These are phyloP conservation scores for Xylona heveae DNA, from an alignment of 495 filamentous ascomycete genomes.

Conservation along the genomic window DNA sequence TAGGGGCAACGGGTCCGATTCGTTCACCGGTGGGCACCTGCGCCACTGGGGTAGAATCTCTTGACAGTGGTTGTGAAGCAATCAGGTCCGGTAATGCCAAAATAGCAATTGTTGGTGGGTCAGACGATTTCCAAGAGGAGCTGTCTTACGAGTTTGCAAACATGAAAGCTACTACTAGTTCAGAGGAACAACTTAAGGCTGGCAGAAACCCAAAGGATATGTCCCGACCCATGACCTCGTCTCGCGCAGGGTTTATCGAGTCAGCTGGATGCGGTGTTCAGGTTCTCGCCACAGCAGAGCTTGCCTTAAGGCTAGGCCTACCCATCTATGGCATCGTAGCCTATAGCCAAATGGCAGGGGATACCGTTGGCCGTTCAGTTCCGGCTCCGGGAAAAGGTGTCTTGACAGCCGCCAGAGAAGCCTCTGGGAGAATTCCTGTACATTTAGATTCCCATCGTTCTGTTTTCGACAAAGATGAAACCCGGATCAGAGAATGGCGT, in stretches of 20 bases:
- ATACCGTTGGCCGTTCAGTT: constrained; percentile 10
- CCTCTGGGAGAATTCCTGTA: not conserved
- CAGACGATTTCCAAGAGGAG: constrained; percentile 9
- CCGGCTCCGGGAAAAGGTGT: constrained; percentile 13
- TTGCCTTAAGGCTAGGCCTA: constrained; percentile 10
- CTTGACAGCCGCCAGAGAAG: constrained; percentile 8
- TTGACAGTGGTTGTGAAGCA: constrained; percentile 9
- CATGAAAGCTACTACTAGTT: constrained; percentile 10
- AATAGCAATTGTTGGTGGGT: constrained; percentile 9
- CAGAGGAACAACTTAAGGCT: constrained; percentile 4
- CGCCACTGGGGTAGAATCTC: constrained; percentile 10
- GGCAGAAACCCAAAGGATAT: constrained; percentile 10
- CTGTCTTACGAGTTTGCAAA: constrained; percentile 8
- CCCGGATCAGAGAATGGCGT: constrained; percentile 87
- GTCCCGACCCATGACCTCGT: constrained; percentile 8
- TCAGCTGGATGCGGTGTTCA: constrained; percentile 10
- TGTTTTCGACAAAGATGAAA: constrained; percentile 77
- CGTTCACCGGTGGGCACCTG: constrained; percentile 10
- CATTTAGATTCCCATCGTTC: constrained; percentile 92
- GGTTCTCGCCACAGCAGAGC: constrained; percentile 7
- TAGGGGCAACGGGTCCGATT: constrained; percentile 9
- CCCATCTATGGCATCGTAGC: constrained; percentile 11
- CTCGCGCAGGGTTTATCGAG: constrained; percentile 11
- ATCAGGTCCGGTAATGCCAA: constrained; percentile 8
- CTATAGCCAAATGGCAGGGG: constrained; percentile 5